These are phyloP conservation scores for Fabrea salina DNA, from an alignment of 169 alveolate species.

Conservation along the genomic window DNA sequence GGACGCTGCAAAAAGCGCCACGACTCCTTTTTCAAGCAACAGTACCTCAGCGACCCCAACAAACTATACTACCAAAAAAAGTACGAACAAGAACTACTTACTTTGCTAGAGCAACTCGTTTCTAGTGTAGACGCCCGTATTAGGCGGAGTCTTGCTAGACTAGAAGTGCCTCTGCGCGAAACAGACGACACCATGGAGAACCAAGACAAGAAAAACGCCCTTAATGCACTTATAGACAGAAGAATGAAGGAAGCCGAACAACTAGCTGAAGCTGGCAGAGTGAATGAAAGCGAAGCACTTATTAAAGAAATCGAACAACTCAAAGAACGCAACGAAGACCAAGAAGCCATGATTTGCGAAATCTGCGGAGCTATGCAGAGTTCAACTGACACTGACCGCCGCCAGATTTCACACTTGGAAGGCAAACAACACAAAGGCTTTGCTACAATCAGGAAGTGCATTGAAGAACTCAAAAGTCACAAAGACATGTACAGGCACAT, in stretches of 20 bases:
- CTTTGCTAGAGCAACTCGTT: slow-evolving; percentile 34
- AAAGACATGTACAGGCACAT: slow-evolving; percentile 33
- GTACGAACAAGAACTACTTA: slow-evolving; percentile 52
- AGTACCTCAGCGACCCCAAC: slow-evolving; percentile 57
- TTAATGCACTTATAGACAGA: slow-evolving; percentile 56
- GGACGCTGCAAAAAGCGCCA: slow-evolving; percentile 78
- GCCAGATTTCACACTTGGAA: slow-evolving; percentile 67
- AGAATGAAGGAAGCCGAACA: slow-evolving; percentile 63
- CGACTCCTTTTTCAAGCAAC: slow-evolving; percentile 61
- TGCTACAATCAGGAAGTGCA: slow-evolving; percentile 57
- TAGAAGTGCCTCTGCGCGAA: slow-evolving; percentile 53
- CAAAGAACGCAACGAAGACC: slow-evolving; percentile 61
- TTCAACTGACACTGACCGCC: slow-evolving; percentile 71
- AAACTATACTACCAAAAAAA: slow-evolving; percentile 56
- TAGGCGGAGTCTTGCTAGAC: slow-evolving; percentile 47
- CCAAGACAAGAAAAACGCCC: slow-evolving; percentile 45
- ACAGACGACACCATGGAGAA: slow-evolving; percentile 36
- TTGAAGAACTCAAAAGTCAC: slow-evolving; percentile 55
- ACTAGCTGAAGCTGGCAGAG: slow-evolving; percentile 62
- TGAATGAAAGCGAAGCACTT: slow-evolving; percentile 69
- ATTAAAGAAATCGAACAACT: slow-evolving; percentile 67
- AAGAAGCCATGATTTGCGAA: slow-evolving; percentile 69
- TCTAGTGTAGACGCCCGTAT: slow-evolving; percentile 45
- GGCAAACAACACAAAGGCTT: slow-evolving; percentile 77
- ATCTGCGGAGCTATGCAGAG: slow-evolving; percentile 77